These are phyloP conservation scores for Furcasterigmium sp. DNA, from an alignment of 2,329 filamentous ascomycete genomes.

Conservation along the genomic window DNA sequence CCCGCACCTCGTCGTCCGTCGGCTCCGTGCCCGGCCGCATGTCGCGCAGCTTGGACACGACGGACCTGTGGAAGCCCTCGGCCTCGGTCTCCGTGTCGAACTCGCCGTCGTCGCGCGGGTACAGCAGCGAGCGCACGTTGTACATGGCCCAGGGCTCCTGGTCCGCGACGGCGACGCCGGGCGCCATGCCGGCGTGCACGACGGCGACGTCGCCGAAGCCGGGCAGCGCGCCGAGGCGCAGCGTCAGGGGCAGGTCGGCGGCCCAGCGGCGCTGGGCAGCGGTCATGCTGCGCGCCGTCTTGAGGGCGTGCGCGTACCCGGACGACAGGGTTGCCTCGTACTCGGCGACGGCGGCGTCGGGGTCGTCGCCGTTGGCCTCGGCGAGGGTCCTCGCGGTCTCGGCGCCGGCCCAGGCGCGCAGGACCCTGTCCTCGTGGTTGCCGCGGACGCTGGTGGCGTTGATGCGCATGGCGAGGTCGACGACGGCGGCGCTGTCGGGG, in stretches of 20 bases:
- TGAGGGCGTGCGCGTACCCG: constrained; percentile 48
- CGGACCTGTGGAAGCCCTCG: no score
- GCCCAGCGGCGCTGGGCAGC: constrained; percentile 65
- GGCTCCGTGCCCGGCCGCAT: no score
- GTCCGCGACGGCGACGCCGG: constrained; percentile 61
- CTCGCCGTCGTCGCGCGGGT: constrained; percentile 25
- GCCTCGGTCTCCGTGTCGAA: constrained; percentile 5
- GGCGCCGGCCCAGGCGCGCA: constrained; percentile 49
- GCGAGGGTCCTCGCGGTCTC: constrained; percentile 11
- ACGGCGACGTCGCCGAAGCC: constrained; percentile 51
- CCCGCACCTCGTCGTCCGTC: no score
- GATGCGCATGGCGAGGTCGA: constrained; percentile 68
- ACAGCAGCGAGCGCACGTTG: constrained; percentile 82
- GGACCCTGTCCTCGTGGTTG: constrained; percentile 84
- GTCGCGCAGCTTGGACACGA: no score
- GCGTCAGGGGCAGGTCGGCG: constrained; percentile 67
- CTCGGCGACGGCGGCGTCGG: constrained; percentile 15
- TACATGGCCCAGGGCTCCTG: constrained; percentile 79
- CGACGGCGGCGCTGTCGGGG: constrained; percentile 72
- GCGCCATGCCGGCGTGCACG: constrained; percentile 82
- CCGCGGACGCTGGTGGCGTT: constrained; percentile 80
- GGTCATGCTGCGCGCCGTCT: constrained; percentile 32
- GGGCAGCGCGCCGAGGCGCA: constrained; percentile 61
- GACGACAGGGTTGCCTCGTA: constrained; percentile 25
- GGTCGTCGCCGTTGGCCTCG: constrained; percentile 17